Evolutionary conservation across 1,284 basidiomycete species (phyloP), one percentile per base, ranked within the genome.

Genomic region (Lentinula novae-zelandiae): DNA sequence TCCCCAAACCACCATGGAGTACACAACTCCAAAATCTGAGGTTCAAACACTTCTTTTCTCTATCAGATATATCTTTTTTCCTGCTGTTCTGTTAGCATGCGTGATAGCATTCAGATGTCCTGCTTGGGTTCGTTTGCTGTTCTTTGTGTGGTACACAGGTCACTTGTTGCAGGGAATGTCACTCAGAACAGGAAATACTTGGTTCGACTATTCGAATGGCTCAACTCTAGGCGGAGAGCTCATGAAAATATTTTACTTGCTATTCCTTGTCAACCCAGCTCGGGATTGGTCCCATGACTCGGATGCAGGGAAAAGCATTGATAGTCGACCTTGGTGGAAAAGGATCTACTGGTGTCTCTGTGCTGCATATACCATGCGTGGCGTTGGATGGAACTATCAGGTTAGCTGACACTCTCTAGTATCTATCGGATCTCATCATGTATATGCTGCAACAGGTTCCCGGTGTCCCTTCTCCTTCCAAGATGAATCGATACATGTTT

Each of bases 361-460:
- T 56, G 54, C 40, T 34, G 22, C 54, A 2, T 44, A 33, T 17
- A 46, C 54, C 36, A 20, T 46, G 39, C 54, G 54, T 46, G 54
- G 54, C 15, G 42, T 56, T 46, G 54, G 54, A 22, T 56, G 54
- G 54, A 56, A 56, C 17, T 56, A 46, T 20, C 54, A 56, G 54
- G 54, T 56, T 6, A n/a, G 33, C n/a, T 3, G 6, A 10, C 27
- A 27, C 22, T 15, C 15, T 13, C 33, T 8, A 5, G 36, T n/a
- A 13, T 36, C 10, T 22, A 36, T 53, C 38, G 12, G 36, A 53
- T 9, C 51, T 5, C 2, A 20, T 22, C 8, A 20, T 5, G 17
- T 46, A 9, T 12, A 20, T 46, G 17, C 17, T 42, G 27, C 10
- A 44, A 34, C 31, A 56, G 54, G 40, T 56, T 33, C 20, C 42